Base-by-base conservation (phyloP, 2,329 filamentous ascomycete species). In the Aurifilum marmelostoma region DNA sequence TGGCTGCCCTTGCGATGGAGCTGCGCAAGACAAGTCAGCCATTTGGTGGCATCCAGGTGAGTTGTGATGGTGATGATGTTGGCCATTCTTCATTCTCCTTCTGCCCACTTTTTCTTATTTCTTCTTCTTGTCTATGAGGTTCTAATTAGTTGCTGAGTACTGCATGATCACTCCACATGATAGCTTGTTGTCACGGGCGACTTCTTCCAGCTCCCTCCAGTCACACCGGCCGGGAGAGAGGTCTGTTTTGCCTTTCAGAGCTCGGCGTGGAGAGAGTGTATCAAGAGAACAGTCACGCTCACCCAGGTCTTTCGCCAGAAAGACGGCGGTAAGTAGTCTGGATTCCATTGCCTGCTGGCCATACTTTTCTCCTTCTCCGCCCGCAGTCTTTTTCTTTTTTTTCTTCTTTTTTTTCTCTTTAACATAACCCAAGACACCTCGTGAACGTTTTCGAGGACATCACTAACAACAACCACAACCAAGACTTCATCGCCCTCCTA, bases 281-380 rank as follows among this genome's bases (percentile, higher is more conserved):
- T 93, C 69, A 86, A 92, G 74, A 89, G 92, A 75, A 93, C 90
- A 0, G 91, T 93, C 75, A 88, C 89, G 12, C 80, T 93, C 59
- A 91, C 90, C 27, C 89, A 92, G 74, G 89, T 93, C 18, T 93
- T 93, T 80, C 88, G 91, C 80, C 91, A 93, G 75, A 91, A 91
- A 73, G 91, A 93, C 75, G 37, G 43, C 16, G 29, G 69, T 70
- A 50, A 54, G 37, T 39, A 39, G 8, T 34, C 34, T 34, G 34
- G 34, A n/a, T n/a, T n/a, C n/a, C n/a, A n/a, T n/a, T n/a, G n/a
- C n/a, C 34, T 37, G 9, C 34, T 37, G 34, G 34, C 34, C n/a
- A n/a, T n/a, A n/a, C n/a, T n/a, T n/a, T n/a, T n/a, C n/a, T n/a
- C n/a, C n/a, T n/a, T n/a, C n/a, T n/a, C n/a, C n/a, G n/a, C n/a